Base-by-base conservation (phyloP, 164 flowering plant species). In the Liquidambar formosana region DNA sequence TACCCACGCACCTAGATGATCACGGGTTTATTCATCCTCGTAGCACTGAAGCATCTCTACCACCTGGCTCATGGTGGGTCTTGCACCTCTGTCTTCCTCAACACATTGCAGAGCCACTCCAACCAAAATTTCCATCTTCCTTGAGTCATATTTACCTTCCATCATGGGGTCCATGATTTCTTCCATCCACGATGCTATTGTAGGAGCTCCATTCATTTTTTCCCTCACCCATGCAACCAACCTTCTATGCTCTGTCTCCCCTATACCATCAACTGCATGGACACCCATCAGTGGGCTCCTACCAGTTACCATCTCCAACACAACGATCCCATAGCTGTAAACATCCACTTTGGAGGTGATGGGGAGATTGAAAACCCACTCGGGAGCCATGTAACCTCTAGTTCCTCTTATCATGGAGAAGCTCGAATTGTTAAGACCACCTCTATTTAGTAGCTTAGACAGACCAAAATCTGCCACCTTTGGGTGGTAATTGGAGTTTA, bases 381-480 rank as follows among this genome's bases (percentile, higher is more conserved):
- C 81, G 0, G 81, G 81, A 9, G 81, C 78, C 79, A 78, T 72
- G 53, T 75, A 78, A 21, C 78, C 78, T 68, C 77, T 67, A 0
- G 75, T 74, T 33, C 81, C 81, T 73, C 76, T 68, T 9, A 72
- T 59, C 57, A 27, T 70, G 16, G 81, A 71, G 28, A 77, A 68
- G 16, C 61, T 60, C 15, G 63, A 59, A 38, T 64, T 18, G 1
- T 52, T 49, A 2, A 18, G 9, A 1, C 10, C 64, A 1, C 62
- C 70, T 64, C 84, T 52, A 3, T 74, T 57, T 13, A 61, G 21
- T 0, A 77, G 60, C 61, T 80, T 78, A 0, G 84, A 70, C 38
- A 83, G 57, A 1, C 83, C 83, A 27, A 82, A 79, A 52, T 82
- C 85, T 8, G 83, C 71, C 6, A 77, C 71, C 23, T 77, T 82